These are phyloP conservation scores for Teunomyces funiuensis DNA, from an alignment of 805 yeast species.

Conservation along the genomic window DNA sequence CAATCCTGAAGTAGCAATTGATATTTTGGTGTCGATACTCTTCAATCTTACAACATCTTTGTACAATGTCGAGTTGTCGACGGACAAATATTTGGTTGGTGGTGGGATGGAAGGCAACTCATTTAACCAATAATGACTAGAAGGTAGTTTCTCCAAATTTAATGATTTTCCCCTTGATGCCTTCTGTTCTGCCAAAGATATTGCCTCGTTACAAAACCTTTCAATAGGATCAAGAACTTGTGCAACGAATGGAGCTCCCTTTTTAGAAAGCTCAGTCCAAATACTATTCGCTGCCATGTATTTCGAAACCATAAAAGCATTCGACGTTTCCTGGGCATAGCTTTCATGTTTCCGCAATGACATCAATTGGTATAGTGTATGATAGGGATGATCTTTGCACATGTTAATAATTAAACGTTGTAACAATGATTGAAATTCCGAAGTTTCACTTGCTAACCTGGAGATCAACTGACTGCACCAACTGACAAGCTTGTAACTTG, in stretches of 20 bases:
- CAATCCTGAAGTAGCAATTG: constrained; percentile 77
- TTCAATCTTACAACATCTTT: constrained; percentile 46
- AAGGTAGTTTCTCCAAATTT: constrained; percentile 32
- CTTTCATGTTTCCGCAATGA: constrained; percentile 52
- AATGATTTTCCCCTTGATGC: constrained; percentile 32
- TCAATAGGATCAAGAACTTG: constrained; percentile 46
- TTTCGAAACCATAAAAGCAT: constrained; percentile 44
- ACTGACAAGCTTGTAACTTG: constrained; percentile 63
- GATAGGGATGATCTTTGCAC: constrained; percentile 66
- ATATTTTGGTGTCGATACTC: constrained; percentile 44
- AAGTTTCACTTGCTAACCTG: constrained; percentile 50
- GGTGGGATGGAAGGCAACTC: constrained; percentile 58
- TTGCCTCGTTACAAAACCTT: constrained; percentile 49
- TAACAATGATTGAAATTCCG: constrained; percentile 56
- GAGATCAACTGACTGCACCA: constrained; percentile 87
- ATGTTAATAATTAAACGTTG: constrained; percentile 47
- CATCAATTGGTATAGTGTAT: constrained; percentile 61
- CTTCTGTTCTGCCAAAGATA: constrained; percentile 51
- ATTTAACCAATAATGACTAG: constrained; percentile 46
- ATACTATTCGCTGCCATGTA: constrained; percentile 51
- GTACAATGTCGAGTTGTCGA: constrained; percentile 48
- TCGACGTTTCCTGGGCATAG: constrained; percentile 24
- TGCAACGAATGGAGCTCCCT: constrained; percentile 21
- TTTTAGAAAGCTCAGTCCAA: constrained; percentile 38
- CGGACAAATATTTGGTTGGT: constrained; percentile 55